phyloP scores from a whole-genome alignment of 2,329 filamentous ascomycete genomes.

The Epichloe glyceriae region DNA sequence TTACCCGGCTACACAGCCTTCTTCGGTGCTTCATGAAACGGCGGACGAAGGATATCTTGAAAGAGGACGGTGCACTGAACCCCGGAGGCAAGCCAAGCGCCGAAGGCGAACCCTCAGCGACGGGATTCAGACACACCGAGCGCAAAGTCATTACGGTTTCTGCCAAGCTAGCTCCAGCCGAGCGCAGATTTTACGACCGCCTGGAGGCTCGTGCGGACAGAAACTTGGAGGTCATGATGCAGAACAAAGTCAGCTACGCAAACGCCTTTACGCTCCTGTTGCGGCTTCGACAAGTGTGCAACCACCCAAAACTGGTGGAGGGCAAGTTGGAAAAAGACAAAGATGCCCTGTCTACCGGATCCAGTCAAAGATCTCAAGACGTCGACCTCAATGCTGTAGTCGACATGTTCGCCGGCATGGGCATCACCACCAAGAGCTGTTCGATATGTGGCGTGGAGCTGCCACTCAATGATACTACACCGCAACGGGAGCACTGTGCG shows the following conservation, averaged over 20 bases:
- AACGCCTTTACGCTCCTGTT: conserved; percentile 88
- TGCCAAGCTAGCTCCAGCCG: conserved; percentile 64
- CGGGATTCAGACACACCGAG: conserved; percentile 80
- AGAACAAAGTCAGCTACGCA: conserved; percentile 73
- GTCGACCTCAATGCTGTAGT: conserved; percentile 71
- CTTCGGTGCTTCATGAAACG: conserved; percentile 95
- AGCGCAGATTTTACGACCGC: conserved; percentile 74
- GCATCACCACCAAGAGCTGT: conserved; percentile 64
- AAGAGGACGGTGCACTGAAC: conserved; percentile 69
- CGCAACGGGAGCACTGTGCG: conserved; percentile 43
- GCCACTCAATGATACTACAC: conserved; percentile 30
- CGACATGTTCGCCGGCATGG: conserved; percentile 74
- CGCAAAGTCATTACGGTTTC: conserved; percentile 74
- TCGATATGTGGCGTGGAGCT: conserved; percentile 69
- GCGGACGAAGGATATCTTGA: conserved; percentile 94
- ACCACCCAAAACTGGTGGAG: conserved; percentile 80
- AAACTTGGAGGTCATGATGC: conserved; percentile 82
- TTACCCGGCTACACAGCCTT: conserved; percentile 71
- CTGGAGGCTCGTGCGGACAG: conserved; percentile 75
- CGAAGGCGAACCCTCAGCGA: conserved; percentile 39
- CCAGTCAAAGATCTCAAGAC: conserved; percentile 37
- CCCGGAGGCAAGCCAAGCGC: conserved; percentile 53
- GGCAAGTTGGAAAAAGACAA: conserved; percentile 78
- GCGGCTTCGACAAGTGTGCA: conserved; percentile 82
- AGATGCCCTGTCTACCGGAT: conserved; percentile 62